phyloP scores from a whole-genome alignment of 1,139 yeast genomes.

The Kurtzmaniella natalensis region DNA sequence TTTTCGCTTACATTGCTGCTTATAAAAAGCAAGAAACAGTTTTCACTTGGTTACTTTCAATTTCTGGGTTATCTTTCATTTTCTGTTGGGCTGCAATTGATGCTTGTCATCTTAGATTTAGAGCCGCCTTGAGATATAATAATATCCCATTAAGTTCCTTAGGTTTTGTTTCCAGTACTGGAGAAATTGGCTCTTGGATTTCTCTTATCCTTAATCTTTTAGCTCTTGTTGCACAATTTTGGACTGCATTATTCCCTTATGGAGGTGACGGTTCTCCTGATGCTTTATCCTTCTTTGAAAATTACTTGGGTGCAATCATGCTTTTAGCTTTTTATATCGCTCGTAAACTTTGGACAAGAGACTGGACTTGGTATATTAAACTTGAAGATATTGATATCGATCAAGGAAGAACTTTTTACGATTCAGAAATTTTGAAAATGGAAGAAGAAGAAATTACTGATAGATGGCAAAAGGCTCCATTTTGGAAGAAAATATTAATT shows the following conservation, averaged over 20 bases:
- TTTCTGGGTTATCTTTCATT: slow-evolving; percentile 40
- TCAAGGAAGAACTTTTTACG: slow-evolving; percentile 21
- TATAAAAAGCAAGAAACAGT: slow-evolving; percentile 37
- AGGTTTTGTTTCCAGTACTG: slow-evolving; percentile 39
- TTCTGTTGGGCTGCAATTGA: slow-evolving; percentile 43
- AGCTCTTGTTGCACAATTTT: slow-evolving; percentile 31
- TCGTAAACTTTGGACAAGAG: slow-evolving; percentile 19
- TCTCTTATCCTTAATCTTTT: slow-evolving; percentile 32
- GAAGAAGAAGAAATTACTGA: slow-evolving; percentile 20
- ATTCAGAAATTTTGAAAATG: slow-evolving; percentile 21
- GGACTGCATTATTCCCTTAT: slow-evolving; percentile 26
- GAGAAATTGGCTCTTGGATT: slow-evolving; percentile 36
- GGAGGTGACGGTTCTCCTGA: slow-evolving; percentile 16
- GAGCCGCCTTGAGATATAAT: slow-evolving; percentile 35
- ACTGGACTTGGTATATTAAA: slow-evolving; percentile 19
- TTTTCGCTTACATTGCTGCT: slow-evolving; percentile 34
- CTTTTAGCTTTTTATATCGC: slow-evolving; percentile 19
- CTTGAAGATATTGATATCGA: slow-evolving; percentile 22
- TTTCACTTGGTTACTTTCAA: slow-evolving; percentile 41
- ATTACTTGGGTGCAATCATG: slow-evolving; percentile 23
- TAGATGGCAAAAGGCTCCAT: slow-evolving; percentile 17
- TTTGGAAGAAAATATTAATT: slow-evolving; percentile 18
- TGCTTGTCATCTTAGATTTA: slow-evolving; percentile 38
- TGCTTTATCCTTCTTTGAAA: slow-evolving; percentile 23
- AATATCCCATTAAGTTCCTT: slow-evolving; percentile 31